Evolutionary conservation across 371 early-diverging fungal genomes (phyloP).

Genomic region (Lichtheimia corymbifera): DNA sequence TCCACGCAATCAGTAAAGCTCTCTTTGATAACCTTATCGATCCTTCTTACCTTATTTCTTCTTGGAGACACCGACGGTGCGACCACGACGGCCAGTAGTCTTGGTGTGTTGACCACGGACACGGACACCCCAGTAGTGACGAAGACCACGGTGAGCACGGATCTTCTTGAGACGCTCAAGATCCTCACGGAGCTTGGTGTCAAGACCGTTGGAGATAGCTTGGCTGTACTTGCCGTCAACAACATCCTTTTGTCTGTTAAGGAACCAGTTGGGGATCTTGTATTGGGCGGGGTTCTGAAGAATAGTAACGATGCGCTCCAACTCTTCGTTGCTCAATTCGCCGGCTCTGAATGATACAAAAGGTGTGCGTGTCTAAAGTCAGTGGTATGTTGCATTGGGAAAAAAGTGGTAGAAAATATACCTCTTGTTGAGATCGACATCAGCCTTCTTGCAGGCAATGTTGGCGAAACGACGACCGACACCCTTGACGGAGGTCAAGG

Average conservation of each 20-base stretch:
- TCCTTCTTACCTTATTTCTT: conserved; percentile 71
- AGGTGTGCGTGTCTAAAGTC: not conserved
- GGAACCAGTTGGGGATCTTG: conserved; percentile 98
- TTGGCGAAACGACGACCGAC: conserved; percentile 98
- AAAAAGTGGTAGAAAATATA: conserved; percentile 36
- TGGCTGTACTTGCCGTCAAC: conserved; percentile 93
- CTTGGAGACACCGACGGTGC: conserved; percentile 96
- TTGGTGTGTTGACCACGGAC: conserved; percentile 95
- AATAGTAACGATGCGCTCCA: conserved; percentile 86
- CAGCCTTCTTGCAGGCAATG: conserved; percentile 98
- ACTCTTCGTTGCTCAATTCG: conserved; percentile 92
- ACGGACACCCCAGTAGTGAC: conserved; percentile 96
- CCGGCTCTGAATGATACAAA: conserved; percentile 79
- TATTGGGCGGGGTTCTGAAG: conserved; percentile 91
- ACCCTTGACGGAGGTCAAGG: conserved; percentile 98
- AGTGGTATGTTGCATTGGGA: not conserved
- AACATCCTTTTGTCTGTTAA: conserved; percentile 98
- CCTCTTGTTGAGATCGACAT: conserved; percentile 94
- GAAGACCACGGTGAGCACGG: conserved; percentile 91
- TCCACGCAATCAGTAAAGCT: too few relatives aligned
- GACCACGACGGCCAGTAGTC: conserved; percentile 97
- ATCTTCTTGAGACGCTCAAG: conserved; percentile 97
- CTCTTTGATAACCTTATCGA: not conserved
- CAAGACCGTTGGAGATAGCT: conserved; percentile 92
- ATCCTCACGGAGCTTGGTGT: conserved; percentile 96